Evolutionary conservation across 2,329 filamentous ascomycete genomes (phyloP), one percentile per base, ranked within the genome.

Genomic region (Zymoseptoria brevis): DNA sequence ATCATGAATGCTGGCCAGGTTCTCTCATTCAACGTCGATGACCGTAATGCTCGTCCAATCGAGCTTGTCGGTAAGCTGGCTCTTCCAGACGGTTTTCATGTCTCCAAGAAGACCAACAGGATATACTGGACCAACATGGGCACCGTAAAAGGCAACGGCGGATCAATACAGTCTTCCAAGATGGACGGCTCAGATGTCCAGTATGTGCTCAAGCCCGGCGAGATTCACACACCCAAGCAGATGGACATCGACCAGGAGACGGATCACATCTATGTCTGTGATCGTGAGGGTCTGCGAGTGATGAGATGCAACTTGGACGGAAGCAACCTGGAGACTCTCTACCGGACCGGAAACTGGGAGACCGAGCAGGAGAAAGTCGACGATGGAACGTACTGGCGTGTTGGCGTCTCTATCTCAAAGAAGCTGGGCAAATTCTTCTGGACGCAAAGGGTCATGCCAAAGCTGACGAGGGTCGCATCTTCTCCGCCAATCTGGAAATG

Each of bases 401-500:
- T 86, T 8, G 83, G 83, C 1, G 75, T 86, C 48, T 69, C 78
- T 0, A 73, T 86, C 0, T 76, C 77, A 2, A 57, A 53, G 29
- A 60, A 68, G 0, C 69, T 71, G 0, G 75, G 76, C 13, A 75
- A 77, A 50, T 73, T 86, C 52, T 85, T 81, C 74, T 86, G 83
- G 83, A 82, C 80, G 0, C 83, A 85, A 55, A 86, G 64, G 83
- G 83, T 0, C 71, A 75, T 0, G 75, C 77, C 2, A 85, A 85
- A 67, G 76, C 74, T 0, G 71, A 69, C 1, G 67, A 75, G 49
- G 83, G 83, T 0, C 75, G 78, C 3, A 83, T 86, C 50, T 81
- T 82, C 66, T 71, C 74, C 4, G 81, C 83, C 0, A 67, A 71
- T 16, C 71, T 83, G 0, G 66, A 75, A 0, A 74, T 74, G 3